A percentile compares a stretch with the other conserved stretches of the same genome.
Conservation (phyloP, 2,329 filamentous ascomycete genomes). For the Colletotrichum tabaci region DNA sequence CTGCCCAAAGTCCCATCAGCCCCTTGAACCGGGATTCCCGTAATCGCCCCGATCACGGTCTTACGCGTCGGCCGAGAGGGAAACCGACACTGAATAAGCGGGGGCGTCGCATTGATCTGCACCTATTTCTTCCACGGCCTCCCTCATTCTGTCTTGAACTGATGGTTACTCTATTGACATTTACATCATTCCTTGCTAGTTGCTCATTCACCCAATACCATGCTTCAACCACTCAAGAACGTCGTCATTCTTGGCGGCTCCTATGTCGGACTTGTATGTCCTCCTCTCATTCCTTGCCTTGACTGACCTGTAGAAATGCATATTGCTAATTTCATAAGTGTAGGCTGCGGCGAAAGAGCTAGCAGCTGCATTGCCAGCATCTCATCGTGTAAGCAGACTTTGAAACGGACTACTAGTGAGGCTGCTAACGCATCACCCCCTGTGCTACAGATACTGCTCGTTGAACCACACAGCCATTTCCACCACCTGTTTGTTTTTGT, state of each 20-base stretch:
- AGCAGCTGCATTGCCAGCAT: slow-evolving; percentile 22
- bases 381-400: slow-evolving; percentile 15
- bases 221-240: slow-evolving; percentile 47
- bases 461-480: slow-evolving; percentile 36
- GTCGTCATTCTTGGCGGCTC: slow-evolving; percentile 62
- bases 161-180: too few relatives aligned
- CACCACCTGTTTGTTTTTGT: slow-evolving; percentile 32
- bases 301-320: not conserved
- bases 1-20: too few relatives aligned
- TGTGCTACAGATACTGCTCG: slow-evolving; percentile 11
- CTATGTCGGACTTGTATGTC: slow-evolving; percentile 55
- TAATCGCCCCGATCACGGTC: too few relatives aligned
- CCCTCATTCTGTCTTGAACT: too few relatives aligned
- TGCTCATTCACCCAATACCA: not conserved
- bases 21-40: too few relatives aligned
- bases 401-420: not conserved
- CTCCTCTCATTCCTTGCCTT: slow-evolving; percentile 34
- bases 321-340: not conserved
- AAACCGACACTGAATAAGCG: too few relatives aligned
- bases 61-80: too few relatives aligned
- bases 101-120: too few relatives aligned
- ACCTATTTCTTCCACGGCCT: not conserved
- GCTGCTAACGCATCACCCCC: not conserved
- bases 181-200: too few relatives aligned
- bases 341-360: slow-evolving; percentile 24